Percentiles rank a stretch among this genome's conserved stretches.
Evolutionary conservation across 2,329 filamentous ascomycete genomes (phyloP).

Genomic region (Trichophyton mentagrophytes): DNA sequence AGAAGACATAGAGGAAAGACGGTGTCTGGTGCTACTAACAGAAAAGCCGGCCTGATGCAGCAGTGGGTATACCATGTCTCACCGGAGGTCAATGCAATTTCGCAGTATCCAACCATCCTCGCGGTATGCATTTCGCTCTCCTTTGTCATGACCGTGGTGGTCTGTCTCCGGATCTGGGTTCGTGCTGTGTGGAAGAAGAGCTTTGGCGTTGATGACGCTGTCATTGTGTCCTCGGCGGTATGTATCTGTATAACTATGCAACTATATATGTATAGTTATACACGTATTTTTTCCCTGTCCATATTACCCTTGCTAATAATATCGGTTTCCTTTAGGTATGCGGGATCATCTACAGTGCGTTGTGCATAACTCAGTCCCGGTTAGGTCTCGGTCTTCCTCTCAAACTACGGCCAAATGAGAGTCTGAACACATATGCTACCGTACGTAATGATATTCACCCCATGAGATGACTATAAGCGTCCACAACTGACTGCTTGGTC

Average conservation of each 20-base stretch:
- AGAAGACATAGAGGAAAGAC: background rate
- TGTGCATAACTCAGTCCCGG: constrained; percentile 41
- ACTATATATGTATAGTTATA: background rate
- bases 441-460: constrained; percentile 12
- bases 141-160: constrained; percentile 31
- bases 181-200: constrained; percentile 30
- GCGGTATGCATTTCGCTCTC: constrained; percentile 38
- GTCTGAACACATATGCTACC: constrained; percentile 34
- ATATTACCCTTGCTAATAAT: constrained; percentile 3
- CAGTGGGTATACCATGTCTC: constrained; percentile 41
- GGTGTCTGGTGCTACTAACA: background rate
- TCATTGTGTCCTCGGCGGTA: constrained; percentile 27
- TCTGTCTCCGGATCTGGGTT: constrained; percentile 33
- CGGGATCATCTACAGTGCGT: constrained; percentile 37
- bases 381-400: constrained; percentile 42
- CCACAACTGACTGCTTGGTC: background rate
- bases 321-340: constrained; percentile 29
- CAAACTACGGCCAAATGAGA: constrained; percentile 31
- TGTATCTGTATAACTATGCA: background rate
- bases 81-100: constrained; percentile 35
- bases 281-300: background rate
- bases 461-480: background rate
- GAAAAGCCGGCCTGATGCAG: constrained; percentile 28
- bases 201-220: constrained; percentile 38
- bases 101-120: constrained; percentile 39